Base-by-base conservation (phyloP, 805 yeast genomes). In the Tetrapisispora phaffii region DNA sequence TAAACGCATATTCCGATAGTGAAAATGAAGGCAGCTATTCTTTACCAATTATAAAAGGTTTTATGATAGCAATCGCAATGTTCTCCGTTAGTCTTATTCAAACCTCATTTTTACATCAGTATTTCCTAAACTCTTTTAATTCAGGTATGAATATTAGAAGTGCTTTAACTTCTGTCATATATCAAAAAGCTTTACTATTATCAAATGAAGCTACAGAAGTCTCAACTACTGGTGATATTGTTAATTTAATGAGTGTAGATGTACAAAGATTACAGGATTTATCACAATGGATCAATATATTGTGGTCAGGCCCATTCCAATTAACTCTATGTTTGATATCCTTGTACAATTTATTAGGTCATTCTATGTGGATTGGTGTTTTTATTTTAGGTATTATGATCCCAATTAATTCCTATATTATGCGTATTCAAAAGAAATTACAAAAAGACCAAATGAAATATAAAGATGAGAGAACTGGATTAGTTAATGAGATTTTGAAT, bases 331-430 rank as follows among this genome's bases (percentile, higher is more conserved):
- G 97, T 71, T 71, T 89, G 49, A 63, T 73, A 37, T 81, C 93
- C 1, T 70, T 89, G 44, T 76, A 87, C 62, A 74, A 76, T 4
- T 66, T 89, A 38, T 65, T 89, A 46, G 96, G 96, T 32, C 77
- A 80, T 47, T 76, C 93, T n/a, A 88, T 89, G 95, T 86, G 96
- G 95, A 82, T 95, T 35, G 97, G 97, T 62, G 94, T 90, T 13
- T 65, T 75, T 28, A 79, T 90, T 47, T 78, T 89, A 77, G 58
- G 80, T 3, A 56, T 87, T 26, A 79, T 87, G 76, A 78, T 88
- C 52, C 96, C 96, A 5, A 57, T 86, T 41, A 88, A 89, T 59
- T 80, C 86, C 2, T 61, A 70, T 20, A 69, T 89, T 51, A 83
- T 88, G 49, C 74, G 75, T 55, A 66, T 67, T 46, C 88, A 82